Conservation (phyloP, 2,329 filamentous ascomycete genomes). For the Grosmannia penicillata region DNA sequence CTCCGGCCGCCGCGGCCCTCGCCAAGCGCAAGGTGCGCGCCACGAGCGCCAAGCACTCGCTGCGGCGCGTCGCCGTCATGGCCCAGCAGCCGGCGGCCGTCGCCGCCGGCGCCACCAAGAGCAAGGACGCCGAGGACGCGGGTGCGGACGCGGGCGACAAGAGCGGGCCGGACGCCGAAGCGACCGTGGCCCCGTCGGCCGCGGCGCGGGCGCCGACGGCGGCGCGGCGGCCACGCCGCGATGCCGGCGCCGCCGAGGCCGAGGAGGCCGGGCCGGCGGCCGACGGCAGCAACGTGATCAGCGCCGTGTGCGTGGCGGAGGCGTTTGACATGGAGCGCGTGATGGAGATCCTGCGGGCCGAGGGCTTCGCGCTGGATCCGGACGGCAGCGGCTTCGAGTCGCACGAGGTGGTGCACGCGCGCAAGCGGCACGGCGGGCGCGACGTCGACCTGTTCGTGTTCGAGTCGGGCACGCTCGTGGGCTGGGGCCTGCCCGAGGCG, state of each 20-base stretch:
- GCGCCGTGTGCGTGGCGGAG: conserved; percentile 47
- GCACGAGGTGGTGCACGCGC: conserved; percentile 48
- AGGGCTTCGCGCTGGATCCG: conserved; percentile 48
- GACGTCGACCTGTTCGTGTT: conserved; percentile 90
- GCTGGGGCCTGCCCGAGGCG: conserved; percentile 73
- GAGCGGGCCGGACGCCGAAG: no score
- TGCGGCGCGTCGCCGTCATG: conserved; percentile 74
- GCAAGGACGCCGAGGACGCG: not conserved
- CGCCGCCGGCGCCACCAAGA: conserved; percentile 7
- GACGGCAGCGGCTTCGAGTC: conserved; percentile 45
- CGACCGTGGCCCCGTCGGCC: no score
- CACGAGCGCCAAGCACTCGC: conserved; percentile 40
- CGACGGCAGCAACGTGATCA: conserved; percentile 31
- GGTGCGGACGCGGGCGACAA: no score
- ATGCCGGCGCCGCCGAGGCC: conserved; percentile 7
- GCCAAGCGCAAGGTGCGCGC: conserved; percentile 11
- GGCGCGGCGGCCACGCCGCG: not conserved
- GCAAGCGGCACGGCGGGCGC: conserved; percentile 17
- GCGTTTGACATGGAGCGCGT: conserved; percentile 50
- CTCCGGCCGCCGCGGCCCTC: not conserved
- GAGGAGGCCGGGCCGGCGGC: conserved; percentile 4
- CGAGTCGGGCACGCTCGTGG: conserved; percentile 82
- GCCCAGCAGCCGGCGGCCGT: conserved; percentile 53
- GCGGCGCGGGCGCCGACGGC: not conserved
- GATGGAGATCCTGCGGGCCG: conserved; percentile 37